phyloP scores from a whole-genome alignment of 495 filamentous ascomycete species.

The Neurospora sp. region DNA sequence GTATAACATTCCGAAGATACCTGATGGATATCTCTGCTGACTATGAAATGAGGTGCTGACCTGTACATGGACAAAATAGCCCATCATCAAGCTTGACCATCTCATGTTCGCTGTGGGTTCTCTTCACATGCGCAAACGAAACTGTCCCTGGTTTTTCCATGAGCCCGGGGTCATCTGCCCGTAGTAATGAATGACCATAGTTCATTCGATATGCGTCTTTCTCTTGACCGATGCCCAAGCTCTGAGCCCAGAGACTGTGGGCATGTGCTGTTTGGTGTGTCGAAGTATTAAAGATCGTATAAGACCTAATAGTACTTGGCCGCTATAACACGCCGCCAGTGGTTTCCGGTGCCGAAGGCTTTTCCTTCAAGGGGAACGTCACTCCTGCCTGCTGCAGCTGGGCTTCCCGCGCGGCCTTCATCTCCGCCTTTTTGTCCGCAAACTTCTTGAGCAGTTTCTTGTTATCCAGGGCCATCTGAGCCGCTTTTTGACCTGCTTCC shows the following conservation, averaged over 20 bases:
- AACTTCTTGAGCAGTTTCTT: slow-evolving; percentile 48
- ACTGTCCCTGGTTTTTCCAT: neutral
- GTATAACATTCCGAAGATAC: neutral
- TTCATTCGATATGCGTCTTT: neutral
- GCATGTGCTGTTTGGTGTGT: neutral
- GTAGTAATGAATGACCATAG: neutral
- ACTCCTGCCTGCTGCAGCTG: slow-evolving; percentile 4
- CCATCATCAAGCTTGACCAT: neutral
- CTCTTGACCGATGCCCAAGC: neutral
- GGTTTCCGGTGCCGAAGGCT: neutral
- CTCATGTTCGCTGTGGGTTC: neutral
- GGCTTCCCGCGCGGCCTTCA: slow-evolving; percentile 13
- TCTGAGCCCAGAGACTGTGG: neutral
- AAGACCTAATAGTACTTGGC: neutral
- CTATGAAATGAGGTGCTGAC: neutral
- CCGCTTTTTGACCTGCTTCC: slow-evolving; percentile 64
- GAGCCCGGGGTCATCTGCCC: neutral
- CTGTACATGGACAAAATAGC: neutral
- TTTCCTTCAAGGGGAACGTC: neutral
- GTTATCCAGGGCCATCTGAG: slow-evolving; percentile 51
- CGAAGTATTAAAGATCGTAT: neutral
- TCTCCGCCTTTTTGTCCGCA: slow-evolving; percentile 37
- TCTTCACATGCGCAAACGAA: neutral
- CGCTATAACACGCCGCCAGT: neutral
- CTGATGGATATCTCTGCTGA: neutral